Base-by-base conservation (phyloP, 331 rosid species). In the Quercus phellos region DNA sequence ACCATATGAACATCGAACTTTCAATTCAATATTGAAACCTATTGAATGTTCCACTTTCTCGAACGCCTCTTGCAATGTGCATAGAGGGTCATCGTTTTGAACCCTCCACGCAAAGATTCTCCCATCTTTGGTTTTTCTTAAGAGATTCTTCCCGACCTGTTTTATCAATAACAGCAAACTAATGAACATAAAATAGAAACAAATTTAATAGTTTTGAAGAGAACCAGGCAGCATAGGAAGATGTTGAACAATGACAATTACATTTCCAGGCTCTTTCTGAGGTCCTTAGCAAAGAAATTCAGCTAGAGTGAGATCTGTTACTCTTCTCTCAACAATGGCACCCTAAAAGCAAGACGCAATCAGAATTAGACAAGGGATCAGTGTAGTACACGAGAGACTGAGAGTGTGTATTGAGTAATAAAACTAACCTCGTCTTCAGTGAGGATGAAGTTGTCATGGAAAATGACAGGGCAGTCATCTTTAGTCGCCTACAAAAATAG, bases 11-110 rank as follows among this genome's bases (percentile, higher is more conserved):
- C 97, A 53, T 93, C 96, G 42, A 89, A 91, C 75, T 93, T 93
- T 93, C 83, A 93, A 61, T 82, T 93, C 97, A 24, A 91, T 81
- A 68, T 93, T 91, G 58, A 91, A 93, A 38, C 98, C 98, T 73
- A 87, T 0, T 13, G 91, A 68, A 29, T 80, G 89, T 27, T 81
- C 84, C 13, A 91, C 90, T 18, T 81, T 78, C 63, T 82, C 74
- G 54, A 91, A 90, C 18, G 84, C 92, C 72, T 91, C 96, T 82
- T 89, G 86, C 30, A 93, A 85, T 9, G 98, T 91, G 76, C 97
- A 93, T 2, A 87, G 84, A 18, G 88, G 26, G 6, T 88, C 94
- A 82, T 93, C 98, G 3, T 78, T 82, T 74, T 91, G 94, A 30
- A 93, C 97, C 29, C 84, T 88, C 96, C 98, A 91, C 42, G 82